These are phyloP conservation scores for Choiromyces venosus DNA, from an alignment of 495 filamentous ascomycete genomes.

Conservation along the genomic window DNA sequence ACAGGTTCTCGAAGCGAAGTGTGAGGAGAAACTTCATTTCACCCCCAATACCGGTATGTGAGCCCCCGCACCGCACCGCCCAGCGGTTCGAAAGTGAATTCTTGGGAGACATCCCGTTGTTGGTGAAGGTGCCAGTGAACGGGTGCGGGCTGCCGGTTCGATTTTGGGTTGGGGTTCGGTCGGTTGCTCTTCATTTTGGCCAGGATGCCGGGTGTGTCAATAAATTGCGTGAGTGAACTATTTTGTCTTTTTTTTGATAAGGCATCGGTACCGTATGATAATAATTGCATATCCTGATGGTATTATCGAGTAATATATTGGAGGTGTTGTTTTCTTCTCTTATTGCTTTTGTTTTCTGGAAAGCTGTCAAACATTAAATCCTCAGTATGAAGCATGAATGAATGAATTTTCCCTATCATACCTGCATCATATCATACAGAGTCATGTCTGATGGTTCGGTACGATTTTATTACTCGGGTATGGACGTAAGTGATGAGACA, in stretches of 20 bases:
- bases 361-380: background rate
- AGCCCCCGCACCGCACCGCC: background rate
- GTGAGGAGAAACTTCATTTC: background rate
- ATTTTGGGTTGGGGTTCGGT: conserved; percentile 1
- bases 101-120: background rate
- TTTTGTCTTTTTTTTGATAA: background rate
- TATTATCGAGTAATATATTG: background rate
- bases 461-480: too few species aligned
- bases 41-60: background rate
- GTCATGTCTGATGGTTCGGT: too few species aligned
- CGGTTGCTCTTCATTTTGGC: background rate
- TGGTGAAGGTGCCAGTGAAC: background rate
- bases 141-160: background rate
- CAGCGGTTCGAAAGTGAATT: background rate
- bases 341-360: background rate
- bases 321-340: background rate
- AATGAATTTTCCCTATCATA: background rate
- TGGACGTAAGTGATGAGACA: too few species aligned
- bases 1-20: too few species aligned
- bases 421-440: background rate
- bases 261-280: background rate
- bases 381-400: background rate
- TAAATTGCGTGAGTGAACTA: background rate
- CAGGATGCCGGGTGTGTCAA: background rate
- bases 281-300: background rate